Percentiles rank a stretch among this genome's conserved stretches.
phyloP scores from a whole-genome alignment of 148 eudicot species.

The Chenopodium suecicum region DNA sequence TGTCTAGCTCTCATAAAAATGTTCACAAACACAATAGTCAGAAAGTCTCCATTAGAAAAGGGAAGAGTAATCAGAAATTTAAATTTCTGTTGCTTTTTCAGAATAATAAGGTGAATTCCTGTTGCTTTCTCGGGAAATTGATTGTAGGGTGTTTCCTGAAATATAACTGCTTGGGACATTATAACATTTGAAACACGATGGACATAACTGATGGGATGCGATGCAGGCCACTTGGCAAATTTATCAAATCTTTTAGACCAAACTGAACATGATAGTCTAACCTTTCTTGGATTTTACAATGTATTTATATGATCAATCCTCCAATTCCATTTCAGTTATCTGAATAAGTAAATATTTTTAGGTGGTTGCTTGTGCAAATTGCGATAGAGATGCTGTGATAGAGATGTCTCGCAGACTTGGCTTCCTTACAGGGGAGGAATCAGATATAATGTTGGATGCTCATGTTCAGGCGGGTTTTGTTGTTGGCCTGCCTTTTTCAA shows the following conservation, averaged over 20 bases:
- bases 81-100: no score
- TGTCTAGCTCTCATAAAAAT: background rate
- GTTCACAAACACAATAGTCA: background rate
- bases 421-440: conserved; percentile 76
- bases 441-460: conserved; percentile 87
- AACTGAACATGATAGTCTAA: background rate
- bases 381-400: conserved; percentile 65
- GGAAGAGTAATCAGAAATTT: background rate
- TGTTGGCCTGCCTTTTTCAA: conserved; percentile 89
- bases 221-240: background rate
- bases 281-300: background rate
- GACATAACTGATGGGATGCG: background rate
- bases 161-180: background rate
- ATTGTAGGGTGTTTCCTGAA: background rate
- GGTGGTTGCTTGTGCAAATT: conserved; percentile 87
- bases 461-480: conserved; percentile 94
- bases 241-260: background rate
- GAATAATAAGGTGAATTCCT: no score
- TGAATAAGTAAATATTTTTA: conserved; percentile 25
- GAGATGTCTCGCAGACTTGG: conserved; percentile 92
- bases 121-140: background rate
- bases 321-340: background rate
- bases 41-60: background rate
- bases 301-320: background rate
- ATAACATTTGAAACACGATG: background rate